Percentiles rank a stretch among this genome's conserved stretches.
Conservation (phyloP, 1,139 yeast genomes). For the Candida sanyaensis region DNA sequence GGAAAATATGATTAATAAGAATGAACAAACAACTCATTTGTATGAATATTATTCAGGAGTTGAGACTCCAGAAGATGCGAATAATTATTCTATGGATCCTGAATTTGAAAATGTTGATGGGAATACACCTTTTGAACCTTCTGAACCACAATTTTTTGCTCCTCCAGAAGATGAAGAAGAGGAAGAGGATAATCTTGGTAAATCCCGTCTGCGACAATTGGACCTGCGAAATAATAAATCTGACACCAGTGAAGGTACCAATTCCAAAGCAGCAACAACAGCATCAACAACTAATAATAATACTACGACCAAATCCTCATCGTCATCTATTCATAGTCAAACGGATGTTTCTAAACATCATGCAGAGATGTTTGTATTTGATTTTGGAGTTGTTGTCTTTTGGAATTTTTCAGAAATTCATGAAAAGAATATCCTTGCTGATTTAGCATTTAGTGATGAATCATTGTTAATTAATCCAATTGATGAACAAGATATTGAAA, state of each 20-base stretch:
- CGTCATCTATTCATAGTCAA: slow-evolving; percentile 11
- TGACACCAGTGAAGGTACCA: neutral
- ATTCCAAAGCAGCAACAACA: neutral
- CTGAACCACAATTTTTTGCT: slow-evolving; percentile 53
- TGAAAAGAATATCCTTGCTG: slow-evolving; percentile 92
- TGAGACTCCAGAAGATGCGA: slow-evolving; percentile 65
- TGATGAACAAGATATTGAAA: slow-evolving; percentile 88
- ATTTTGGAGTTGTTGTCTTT: slow-evolving; percentile 92
- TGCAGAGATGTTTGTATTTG: slow-evolving; percentile 88
- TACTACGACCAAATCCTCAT: neutral
- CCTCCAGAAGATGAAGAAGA: slow-evolving; percentile 30
- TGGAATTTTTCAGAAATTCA: slow-evolving; percentile 95
- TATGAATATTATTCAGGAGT: slow-evolving; percentile 89
- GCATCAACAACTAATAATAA: too few species aligned
- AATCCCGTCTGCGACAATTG: neutral
- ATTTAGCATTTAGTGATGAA: slow-evolving; percentile 72
- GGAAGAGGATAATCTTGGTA: slow-evolving; percentile 1
- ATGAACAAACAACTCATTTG: slow-evolving; percentile 87
- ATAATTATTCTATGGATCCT: slow-evolving; percentile 56
- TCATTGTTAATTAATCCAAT: slow-evolving; percentile 72
- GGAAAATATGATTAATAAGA: slow-evolving; percentile 76
- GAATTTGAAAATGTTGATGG: slow-evolving; percentile 38
- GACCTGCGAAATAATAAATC: neutral
- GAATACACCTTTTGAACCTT: slow-evolving; percentile 45
- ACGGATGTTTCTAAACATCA: slow-evolving; percentile 64